phyloP scores from a whole-genome alignment of 495 filamentous ascomycete genomes.

The Parathielavia hyrcaniae region DNA sequence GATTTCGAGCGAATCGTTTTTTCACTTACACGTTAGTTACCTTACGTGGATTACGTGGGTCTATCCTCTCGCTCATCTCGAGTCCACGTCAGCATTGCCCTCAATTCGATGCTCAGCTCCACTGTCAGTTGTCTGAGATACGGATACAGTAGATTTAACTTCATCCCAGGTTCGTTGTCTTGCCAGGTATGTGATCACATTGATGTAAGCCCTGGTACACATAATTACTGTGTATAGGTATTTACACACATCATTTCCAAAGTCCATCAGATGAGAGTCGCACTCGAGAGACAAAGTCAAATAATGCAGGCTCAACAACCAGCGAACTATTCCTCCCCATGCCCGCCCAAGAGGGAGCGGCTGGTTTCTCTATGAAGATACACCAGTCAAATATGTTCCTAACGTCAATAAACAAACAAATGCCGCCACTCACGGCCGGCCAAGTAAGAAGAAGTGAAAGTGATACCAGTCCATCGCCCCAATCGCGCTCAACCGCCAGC shows the following conservation, averaged over 20 bases:
- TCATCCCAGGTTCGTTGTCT: too few relatives aligned
- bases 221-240: too few relatives aligned
- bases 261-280: too few relatives aligned
- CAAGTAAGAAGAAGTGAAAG: neutral
- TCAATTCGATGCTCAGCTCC: neutral
- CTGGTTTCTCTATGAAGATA: neutral
- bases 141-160: too few relatives aligned
- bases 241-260: too few relatives aligned
- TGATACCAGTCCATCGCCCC: neutral
- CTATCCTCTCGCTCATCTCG: neutral
- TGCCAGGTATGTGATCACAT: too few relatives aligned
- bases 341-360: too few relatives aligned
- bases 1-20: too few relatives aligned
- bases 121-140: neutral
- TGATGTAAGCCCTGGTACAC: too few relatives aligned
- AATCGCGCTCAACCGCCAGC: neutral
- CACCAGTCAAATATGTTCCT: neutral
- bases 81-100: constrained; percentile 6
- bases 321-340: neutral
- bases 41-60: neutral
- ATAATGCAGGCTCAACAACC: too few relatives aligned
- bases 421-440: neutral
- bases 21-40: too few relatives aligned
- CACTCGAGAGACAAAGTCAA: too few relatives aligned
- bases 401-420: neutral